Base-by-base conservation (phyloP, 2,329 filamentous ascomycete species). In the Colletotrichum shisoi region DNA sequence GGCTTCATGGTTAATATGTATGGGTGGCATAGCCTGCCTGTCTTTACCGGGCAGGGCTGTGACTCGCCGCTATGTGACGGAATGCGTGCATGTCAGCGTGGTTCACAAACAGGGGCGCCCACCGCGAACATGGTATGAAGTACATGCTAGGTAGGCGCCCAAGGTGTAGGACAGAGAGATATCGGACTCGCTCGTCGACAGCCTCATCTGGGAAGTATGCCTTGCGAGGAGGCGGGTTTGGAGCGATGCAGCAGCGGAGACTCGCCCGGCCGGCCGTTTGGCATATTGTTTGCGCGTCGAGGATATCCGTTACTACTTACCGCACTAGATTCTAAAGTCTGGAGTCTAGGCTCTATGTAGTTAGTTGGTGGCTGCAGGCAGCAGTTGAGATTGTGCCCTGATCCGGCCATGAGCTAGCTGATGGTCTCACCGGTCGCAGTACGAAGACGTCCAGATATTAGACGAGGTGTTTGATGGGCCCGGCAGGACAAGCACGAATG, bases 191-290 rank as follows among this genome's bases (percentile, higher is more conserved):
- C 17, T 19, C 15, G 7, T 17, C 24, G 57, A 54, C 62, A 64
- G 62, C 62, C 62, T 64, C 62, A 42, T 61, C 39, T 60, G 12
- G 12, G 7, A 49, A 64, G n/a, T 61, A 57, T 64, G 62, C 62
- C 62, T 64, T 13, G 56, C 48, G 7, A 34, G 31, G 2, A 34
- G 31, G 31, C 3, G 37, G 37, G 49, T n/a, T 13, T 31, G 45
- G 12, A n/a, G 13, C 15, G 12, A 40, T 40, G 13, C 3, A 17
- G 39, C 39, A 40, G 39, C 39, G 17, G 15, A 40, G 13, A 40
- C 39, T 40, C 39, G 39, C 31, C 31, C 31, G 31, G 31, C 31
- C 31, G 8, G 31, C 31, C 15, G 11, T 12, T 17, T 40, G 39
- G 13, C 39, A 40, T 40, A 13, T 40, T 40, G 5, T 57, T 65